Conservation (phyloP, 1,139 yeast genomes). For the Diutina siamensis region DNA sequence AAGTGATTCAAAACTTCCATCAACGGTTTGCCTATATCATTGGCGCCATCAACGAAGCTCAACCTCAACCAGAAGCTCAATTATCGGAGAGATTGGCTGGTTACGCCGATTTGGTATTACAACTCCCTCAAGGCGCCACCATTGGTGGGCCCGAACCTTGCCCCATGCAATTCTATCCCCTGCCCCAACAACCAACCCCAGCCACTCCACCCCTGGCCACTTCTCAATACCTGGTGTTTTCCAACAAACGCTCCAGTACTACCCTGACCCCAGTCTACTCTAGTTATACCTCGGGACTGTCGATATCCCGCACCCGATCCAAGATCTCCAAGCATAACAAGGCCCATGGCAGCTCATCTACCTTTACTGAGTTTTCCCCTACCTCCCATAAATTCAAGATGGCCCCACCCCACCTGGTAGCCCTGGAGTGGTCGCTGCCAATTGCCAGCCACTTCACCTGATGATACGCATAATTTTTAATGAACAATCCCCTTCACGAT, state of each 20-base stretch:
- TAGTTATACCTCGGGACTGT: constrained; percentile 1
- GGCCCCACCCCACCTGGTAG: not conserved
- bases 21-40: constrained; percentile 14
- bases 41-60: constrained; percentile 17
- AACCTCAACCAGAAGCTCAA: constrained; percentile 9
- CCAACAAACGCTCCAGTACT: constrained; percentile 10
- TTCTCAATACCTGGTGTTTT: constrained; percentile 29
- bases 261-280: not conserved
- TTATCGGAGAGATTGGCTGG: constrained; percentile 14
- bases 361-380: not conserved
- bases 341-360: not conserved
- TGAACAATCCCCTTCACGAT: too few species aligned
- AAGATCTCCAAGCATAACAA: constrained; percentile 7
- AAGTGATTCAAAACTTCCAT: constrained; percentile 16
- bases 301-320: constrained; percentile 18
- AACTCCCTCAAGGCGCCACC: constrained; percentile 14
- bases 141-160: constrained; percentile 7
- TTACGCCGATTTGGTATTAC: constrained; percentile 19
- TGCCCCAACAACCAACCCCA: constrained; percentile 13
- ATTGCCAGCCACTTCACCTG: too few species aligned
- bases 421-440: constrained; percentile 6
- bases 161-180: constrained; percentile 8
- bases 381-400: constrained; percentile 2
- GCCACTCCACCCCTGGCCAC: constrained; percentile 33
- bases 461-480: not conserved